Percentiles rank a stretch among this genome's conserved stretches.
These are phyloP conservation scores for Coniochaeta hoffmannii DNA, from an alignment of 2,329 filamentous ascomycete species.

Conservation along the genomic window DNA sequence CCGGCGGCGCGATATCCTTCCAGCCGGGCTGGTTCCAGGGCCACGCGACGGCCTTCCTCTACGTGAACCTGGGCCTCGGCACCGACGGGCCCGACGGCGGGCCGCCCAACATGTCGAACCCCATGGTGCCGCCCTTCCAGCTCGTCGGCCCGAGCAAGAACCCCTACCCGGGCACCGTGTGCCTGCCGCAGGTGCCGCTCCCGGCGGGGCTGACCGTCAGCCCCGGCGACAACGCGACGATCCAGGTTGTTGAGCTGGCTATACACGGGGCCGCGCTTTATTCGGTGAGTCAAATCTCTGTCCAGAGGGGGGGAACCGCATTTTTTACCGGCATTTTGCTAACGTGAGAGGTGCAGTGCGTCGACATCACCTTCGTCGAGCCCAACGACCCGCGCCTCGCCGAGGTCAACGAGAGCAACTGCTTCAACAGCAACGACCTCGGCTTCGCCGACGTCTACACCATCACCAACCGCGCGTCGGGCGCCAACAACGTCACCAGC, in stretches of 20 bases:
- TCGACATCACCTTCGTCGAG: conserved; percentile 87
- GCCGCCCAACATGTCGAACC: conserved; percentile 79
- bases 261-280: conserved; percentile 78
- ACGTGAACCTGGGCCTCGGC: conserved; percentile 85
- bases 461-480: conserved; percentile 41
- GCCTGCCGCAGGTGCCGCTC: conserved; percentile 80
- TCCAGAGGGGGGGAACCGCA: too few relatives aligned
- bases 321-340: too few relatives aligned
- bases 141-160: conserved; percentile 74
- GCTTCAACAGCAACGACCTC: conserved; percentile 78
- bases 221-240: conserved; percentile 81
- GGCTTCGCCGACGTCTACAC: conserved; percentile 73
- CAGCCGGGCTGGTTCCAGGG: conserved; percentile 97
- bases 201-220: conserved; percentile 64
- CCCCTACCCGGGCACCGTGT: conserved; percentile 83
- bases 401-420: conserved; percentile 73
- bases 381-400: conserved; percentile 59
- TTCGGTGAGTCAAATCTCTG: conserved; percentile 69
- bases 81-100: conserved; percentile 54
- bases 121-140: conserved; percentile 75
- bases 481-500: conserved; percentile 25
- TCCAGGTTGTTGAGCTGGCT: conserved; percentile 79
- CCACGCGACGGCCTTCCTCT: conserved; percentile 73
- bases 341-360: too few relatives aligned
- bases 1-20: conserved; percentile 78